Evolutionary conservation across 2,329 filamentous ascomycete species (phyloP).

Genomic region (Aotearoamyces nothofagi): DNA sequence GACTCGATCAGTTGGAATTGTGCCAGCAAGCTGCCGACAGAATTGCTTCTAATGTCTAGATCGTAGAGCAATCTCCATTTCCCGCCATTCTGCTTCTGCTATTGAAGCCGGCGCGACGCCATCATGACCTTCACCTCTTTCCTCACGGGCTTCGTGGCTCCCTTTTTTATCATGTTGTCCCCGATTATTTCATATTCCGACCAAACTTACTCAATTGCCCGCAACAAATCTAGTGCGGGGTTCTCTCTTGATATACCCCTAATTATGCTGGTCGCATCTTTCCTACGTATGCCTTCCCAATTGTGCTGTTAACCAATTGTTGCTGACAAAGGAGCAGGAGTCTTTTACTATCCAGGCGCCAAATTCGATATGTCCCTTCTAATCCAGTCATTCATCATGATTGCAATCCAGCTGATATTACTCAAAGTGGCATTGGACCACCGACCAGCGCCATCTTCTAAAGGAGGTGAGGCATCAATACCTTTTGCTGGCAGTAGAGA

Average conservation of each 20-base stretch:
- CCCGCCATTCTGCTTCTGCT: no score
- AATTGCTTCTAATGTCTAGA: no score
- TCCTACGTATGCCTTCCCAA: no score
- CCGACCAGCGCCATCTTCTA: conserved; percentile 41
- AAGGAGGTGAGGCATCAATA: conserved; percentile 37
- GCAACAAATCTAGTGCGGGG: conserved; percentile 46
- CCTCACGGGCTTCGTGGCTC: conserved; percentile 40
- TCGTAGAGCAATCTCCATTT: no score
- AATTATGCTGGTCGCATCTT: conserved; percentile 56
- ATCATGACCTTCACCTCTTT: conserved; percentile 16
- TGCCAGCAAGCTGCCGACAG: no score
- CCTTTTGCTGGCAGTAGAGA: conserved; percentile 40
- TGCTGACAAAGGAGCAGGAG: conserved; percentile 24
- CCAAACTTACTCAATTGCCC: conserved; percentile 50
- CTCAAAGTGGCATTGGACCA: conserved; percentile 56
- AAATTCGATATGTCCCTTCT: conserved; percentile 49
- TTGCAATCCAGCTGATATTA: conserved; percentile 44
- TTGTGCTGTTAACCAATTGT: neutral
- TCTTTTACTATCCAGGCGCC: conserved; percentile 56
- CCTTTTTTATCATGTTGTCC: conserved; percentile 46
- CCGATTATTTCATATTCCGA: conserved; percentile 51
- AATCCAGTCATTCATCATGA: conserved; percentile 50
- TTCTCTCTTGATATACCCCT: conserved; percentile 59
- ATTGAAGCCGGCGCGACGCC: no score
- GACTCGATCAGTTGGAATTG: no score